These are phyloP conservation scores for Blakeslea trispora DNA, from an alignment of 371 early-diverging fungal species.

Conservation along the genomic window DNA sequence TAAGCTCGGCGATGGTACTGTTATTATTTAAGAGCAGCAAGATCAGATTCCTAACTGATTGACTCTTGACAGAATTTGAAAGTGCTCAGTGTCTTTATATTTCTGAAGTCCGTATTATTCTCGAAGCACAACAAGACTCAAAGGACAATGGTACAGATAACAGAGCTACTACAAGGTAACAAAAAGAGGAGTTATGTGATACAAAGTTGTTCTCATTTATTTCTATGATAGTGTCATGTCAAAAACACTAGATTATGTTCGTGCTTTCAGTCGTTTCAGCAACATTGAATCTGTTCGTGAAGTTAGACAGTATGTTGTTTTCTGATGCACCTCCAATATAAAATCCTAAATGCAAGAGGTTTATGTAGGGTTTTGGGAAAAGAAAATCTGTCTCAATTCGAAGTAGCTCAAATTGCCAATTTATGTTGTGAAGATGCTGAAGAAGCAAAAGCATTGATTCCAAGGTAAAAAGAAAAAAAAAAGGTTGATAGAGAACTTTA, in stretches of 20 bases:
- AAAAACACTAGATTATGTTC: slow-evolving; percentile 82
- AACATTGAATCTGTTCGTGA: slow-evolving; percentile 85
- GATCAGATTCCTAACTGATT: background rate
- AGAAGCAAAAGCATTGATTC: slow-evolving; percentile 83
- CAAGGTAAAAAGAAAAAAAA: slow-evolving; percentile 57
- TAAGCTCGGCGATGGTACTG: slow-evolving; percentile 71
- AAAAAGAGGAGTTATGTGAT: too few species aligned
- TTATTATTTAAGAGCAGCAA: too few species aligned
- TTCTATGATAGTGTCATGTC: slow-evolving; percentile 72
- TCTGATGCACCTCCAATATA: too few species aligned
- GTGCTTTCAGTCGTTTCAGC: slow-evolving; percentile 78
- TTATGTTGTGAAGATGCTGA: slow-evolving; percentile 86
- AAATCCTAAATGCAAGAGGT: too few species aligned
- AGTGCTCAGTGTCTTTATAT: slow-evolving; percentile 83
- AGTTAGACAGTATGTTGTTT: slow-evolving; percentile 73
- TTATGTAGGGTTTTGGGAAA: slow-evolving; percentile 52
- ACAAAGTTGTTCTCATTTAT: too few species aligned
- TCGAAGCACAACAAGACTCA: slow-evolving; percentile 67
- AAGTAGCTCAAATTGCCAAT: slow-evolving; percentile 88
- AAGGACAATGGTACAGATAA: slow-evolving; percentile 39
- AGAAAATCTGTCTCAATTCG: slow-evolving; percentile 73
- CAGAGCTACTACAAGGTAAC: slow-evolving; percentile 45
- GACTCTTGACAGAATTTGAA: slow-evolving; percentile 63
- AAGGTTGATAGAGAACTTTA: too few species aligned
- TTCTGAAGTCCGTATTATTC: slow-evolving; percentile 80